phyloP scores from a whole-genome alignment of 1,284 basidiomycete genomes.

The Uromyces viciae-fabae region DNA sequence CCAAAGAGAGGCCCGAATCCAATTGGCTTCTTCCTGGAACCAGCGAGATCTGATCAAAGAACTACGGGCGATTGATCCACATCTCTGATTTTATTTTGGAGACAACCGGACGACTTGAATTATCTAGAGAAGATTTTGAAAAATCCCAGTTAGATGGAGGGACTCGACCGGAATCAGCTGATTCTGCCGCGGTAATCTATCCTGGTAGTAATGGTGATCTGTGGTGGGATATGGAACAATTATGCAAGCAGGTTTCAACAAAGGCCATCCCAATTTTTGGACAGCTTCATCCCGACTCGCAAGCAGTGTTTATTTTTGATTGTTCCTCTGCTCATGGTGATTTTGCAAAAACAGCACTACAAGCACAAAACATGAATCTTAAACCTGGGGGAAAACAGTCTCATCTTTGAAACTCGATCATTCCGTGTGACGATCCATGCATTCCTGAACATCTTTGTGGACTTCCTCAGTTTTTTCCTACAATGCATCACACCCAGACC shows the following conservation, averaged over 20 bases:
- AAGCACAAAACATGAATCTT: not conserved
- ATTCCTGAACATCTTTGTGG: conserved; percentile 2
- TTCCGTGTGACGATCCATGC: conserved; percentile 10
- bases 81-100: conserved; percentile 1
- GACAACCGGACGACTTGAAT: not conserved
- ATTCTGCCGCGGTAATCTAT: conserved; percentile 16
- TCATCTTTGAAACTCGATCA: not conserved
- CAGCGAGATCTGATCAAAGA: not conserved
- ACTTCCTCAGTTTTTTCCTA: not conserved
- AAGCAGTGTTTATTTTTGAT: conserved; percentile 21
- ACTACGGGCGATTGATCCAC: not conserved
- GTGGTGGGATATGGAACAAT: conserved; percentile 2
- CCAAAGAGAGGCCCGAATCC: not conserved
- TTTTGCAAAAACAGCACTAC: not conserved
- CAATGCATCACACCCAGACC: not conserved
- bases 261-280: conserved; percentile 10
- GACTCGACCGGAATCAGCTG: not conserved
- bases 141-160: not conserved
- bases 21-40: not conserved
- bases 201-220: conserved; percentile 16
- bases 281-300: too few relatives aligned
- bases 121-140: not conserved
- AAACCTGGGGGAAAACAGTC: conserved; percentile 3
- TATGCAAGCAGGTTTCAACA: not conserved
- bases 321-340: not conserved